Base-by-base conservation (phyloP, 495 filamentous ascomycete species). In the Neurospora sp. region DNA sequence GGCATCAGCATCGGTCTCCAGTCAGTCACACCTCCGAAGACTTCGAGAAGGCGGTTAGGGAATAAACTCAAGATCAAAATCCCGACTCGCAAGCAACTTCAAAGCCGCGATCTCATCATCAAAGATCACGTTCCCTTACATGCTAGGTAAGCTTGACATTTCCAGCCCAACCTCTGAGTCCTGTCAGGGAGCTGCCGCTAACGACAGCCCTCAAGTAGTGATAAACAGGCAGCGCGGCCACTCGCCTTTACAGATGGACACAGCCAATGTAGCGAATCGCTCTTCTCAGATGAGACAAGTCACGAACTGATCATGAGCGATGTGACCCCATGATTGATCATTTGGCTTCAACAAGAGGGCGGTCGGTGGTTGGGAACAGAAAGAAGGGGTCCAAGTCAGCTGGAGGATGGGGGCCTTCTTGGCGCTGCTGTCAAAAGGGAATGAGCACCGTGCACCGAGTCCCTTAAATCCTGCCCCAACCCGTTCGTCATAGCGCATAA, bases 1-100 rank as follows among this genome's bases (percentile, higher is more conserved):
- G 73, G 75, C 3, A 71, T 44, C 9, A 47, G 45, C 14, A 41
- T 76, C 41, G 31, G n/a, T 22, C 53, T 65, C 27, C 53, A 65
- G 14, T 8, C 27, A 16, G 5, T 35, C 6, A 37, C 16, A 16
- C 7, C 14, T 65, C 27, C 22, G 7, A 35, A 31, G 6, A 3
- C 27, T 35, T 27, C 27, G 14, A 65, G 14, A 65, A 18, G 14
- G 31, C 53, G 7, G 3, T 65, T 18, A 3, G 14, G 4, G 14
- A 18, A 6, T 3, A 65, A 65, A 37, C 3, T 65, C 2, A 9
- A 8, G 27, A 35, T 18, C 27, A 16, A 35, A 14, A 65, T 8
- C 18, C 53, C 53, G 14, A 65, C 3, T 3, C 6, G 14, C 53
- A 35, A 14, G 5, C 9, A 1, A 10, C 12, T 59, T 2, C 47